These are phyloP conservation scores for Fomitopsis betulina DNA, from an alignment of 1,284 basidiomycete genomes.

Conservation along the genomic window DNA sequence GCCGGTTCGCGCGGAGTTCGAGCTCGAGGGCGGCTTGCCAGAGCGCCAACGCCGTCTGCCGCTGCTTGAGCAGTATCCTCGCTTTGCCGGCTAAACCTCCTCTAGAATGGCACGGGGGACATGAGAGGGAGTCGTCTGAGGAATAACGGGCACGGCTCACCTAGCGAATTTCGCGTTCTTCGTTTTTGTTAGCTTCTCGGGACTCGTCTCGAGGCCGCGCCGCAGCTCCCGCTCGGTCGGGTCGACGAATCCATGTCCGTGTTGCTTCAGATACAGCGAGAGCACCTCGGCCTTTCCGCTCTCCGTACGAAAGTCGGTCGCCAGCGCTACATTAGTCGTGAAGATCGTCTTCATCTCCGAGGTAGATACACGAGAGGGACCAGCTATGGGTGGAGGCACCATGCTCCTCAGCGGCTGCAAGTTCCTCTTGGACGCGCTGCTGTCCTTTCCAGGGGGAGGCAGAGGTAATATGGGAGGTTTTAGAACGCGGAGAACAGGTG, in stretches of 20 bases:
- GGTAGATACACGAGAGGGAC: conserved; percentile 5
- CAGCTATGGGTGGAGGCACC: conserved; percentile 9
- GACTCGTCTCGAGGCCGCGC: conserved; percentile 39
- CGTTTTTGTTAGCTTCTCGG: conserved; percentile 36
- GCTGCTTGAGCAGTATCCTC: conserved; percentile 33
- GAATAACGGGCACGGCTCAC: conserved; percentile 15
- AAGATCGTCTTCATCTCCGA: conserved; percentile 36
- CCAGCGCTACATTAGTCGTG: conserved; percentile 36
- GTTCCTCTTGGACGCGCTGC: not conserved
- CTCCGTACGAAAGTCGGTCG: conserved; percentile 39
- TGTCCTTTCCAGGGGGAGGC: no score
- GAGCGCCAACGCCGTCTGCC: conserved; percentile 38
- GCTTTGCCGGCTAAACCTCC: conserved; percentile 48
- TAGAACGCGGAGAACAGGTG: not conserved
- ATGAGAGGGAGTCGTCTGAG: not conserved
- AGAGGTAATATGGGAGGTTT: no score
- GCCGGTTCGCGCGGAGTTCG: conserved; percentile 8
- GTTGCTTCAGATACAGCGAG: conserved; percentile 35
- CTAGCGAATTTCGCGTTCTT: conserved; percentile 29
- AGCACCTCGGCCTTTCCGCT: conserved; percentile 36
- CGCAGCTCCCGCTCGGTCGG: conserved; percentile 31
- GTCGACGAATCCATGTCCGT: conserved; percentile 26
- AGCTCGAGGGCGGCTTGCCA: conserved; percentile 44
- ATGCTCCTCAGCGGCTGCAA: not conserved
- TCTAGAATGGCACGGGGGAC: conserved; percentile 23